Evolutionary conservation across 1,284 basidiomycete species (phyloP), one percentile per base, ranked within the genome.

Genomic region (Ceratobasidium sp.): DNA sequence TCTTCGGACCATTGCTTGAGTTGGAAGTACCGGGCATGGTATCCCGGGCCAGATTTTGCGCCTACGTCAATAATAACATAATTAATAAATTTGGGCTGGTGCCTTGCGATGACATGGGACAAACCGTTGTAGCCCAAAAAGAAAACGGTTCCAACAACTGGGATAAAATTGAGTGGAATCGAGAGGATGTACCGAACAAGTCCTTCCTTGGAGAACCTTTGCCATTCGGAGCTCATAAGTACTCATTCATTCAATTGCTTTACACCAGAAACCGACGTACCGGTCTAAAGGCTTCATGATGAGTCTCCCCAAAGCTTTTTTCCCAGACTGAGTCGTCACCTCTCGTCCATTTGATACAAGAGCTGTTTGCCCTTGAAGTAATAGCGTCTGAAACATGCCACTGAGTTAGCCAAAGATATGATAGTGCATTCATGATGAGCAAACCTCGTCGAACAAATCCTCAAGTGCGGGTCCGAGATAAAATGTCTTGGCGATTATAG

Each of bases 1-100:
- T 81, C 78, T 79, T 85, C 84, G 81, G 84, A 83, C 71, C 84
- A 85, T 2, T 88, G 88, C 84, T 93, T 93, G 75, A 93, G 87
- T 84, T 92, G 89, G 85, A 93, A 94, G 84, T 93, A 94, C 49
- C 92, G 89, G 4, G 87, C 83, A 83, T 93, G 92, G 84, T 89
- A 91, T 6, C 87, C 84, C 0, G 91, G 92, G 15, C 92, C 92
- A 7, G 87, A 83, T 83, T 90, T 90, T 70, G 83, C 83, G 28
- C 85, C 85, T 70, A 28, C 75, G 58, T 5, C 28, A 66, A 68
- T 13, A 28, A n/a, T 13, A 39, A 33, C 23, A 68, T 10, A 26
- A 7, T 26, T 55, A 12, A n/a, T 33, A n/a, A 7, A n/a, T 7
- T 40, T n/a, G n/a, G n/a, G n/a, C n/a, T n/a, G n/a, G n/a, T n/a